Base-by-base conservation (phyloP, 108 stramenopile species). In the Nannochloropsis gaditana region DNA sequence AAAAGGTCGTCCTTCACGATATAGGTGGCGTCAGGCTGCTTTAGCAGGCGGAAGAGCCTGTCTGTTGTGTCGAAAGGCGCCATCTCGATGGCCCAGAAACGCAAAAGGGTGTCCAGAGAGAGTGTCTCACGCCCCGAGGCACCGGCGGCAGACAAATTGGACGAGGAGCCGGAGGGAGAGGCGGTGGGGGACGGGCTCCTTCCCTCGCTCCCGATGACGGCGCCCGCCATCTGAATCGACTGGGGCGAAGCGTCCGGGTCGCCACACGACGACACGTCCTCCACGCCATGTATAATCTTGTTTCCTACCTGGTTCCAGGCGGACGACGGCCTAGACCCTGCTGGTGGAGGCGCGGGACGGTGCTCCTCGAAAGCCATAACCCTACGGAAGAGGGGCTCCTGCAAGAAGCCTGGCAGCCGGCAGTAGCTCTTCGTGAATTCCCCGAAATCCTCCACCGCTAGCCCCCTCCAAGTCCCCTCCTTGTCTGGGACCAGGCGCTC, bases 391-490 rank as follows among this genome's bases (percentile, higher is more conserved):
- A 97, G 83, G 43, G 95, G 94, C 41, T 91, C 91, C 87, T 96
- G 96, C 88, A 96, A 96, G 90, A 96, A 97, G 59, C 94, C 93
- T 15, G 97, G 96, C 85, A 97, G 94, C 19, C 91, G 89, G 88
- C 95, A 96, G 31, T 96, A 85, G 79, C 95, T 95, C 85, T 96
- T 97, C 80, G 96, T 95, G n/a, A 97, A 90, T 2, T 93, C 91
- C 43, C 94, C 94, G 89, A 97, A 96, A 11, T 92, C 82, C 44
- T 95, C 94, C 11, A 94, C 84, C 9, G 92, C 86, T 43, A 90
- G 50, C 44, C 86, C 89, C 6, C 45, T 5, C 41, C 43, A 82
- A 3, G 84, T 59, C 9, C 59, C 8, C n/a, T n/a, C 6, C 1
- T 73, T n/a, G 19, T n/a, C 8, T 73, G 5, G 15, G 3, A 8